phyloP scores from a whole-genome alignment of 345 rosid genomes.

The Geranium rotundifolium region DNA sequence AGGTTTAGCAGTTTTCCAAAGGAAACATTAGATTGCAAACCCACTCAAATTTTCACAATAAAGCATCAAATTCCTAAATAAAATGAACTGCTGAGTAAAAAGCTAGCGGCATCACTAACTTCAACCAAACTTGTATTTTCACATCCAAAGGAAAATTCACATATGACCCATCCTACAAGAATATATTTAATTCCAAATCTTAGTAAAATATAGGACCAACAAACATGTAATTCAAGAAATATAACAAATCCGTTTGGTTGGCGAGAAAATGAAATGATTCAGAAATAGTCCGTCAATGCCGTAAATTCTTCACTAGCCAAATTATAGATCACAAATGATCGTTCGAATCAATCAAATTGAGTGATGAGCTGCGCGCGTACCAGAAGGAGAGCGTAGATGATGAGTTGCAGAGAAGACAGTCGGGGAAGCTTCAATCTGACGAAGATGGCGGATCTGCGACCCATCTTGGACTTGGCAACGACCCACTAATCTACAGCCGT shows the following conservation, averaged over 20 bases:
- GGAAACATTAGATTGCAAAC: not conserved
- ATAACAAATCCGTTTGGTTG: no score
- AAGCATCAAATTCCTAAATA: not conserved
- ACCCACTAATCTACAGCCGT: not conserved
- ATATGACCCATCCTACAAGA: not conserved
- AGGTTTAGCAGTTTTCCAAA: not conserved
- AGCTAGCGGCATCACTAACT: not conserved
- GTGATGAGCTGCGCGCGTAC: not conserved
- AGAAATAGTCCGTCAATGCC: not conserved
- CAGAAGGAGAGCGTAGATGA: not conserved
- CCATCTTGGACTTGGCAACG: not conserved
- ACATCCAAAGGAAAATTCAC: not conserved
- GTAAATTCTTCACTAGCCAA: not conserved
- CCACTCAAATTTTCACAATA: not conserved
- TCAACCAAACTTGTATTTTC: not conserved
- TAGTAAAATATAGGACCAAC: not conserved
- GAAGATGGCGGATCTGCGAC: not conserved
- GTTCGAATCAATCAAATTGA: not conserved
- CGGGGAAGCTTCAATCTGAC: not conserved
- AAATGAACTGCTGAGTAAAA: not conserved
- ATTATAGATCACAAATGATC: not conserved
- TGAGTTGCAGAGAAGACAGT: not conserved
- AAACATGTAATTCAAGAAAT: not conserved
- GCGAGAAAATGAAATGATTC: not conserved
- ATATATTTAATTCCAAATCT: not conserved